Base-by-base conservation (phyloP, 495 filamentous ascomycete genomes). In the Neurospora tetrasperma region DNA sequence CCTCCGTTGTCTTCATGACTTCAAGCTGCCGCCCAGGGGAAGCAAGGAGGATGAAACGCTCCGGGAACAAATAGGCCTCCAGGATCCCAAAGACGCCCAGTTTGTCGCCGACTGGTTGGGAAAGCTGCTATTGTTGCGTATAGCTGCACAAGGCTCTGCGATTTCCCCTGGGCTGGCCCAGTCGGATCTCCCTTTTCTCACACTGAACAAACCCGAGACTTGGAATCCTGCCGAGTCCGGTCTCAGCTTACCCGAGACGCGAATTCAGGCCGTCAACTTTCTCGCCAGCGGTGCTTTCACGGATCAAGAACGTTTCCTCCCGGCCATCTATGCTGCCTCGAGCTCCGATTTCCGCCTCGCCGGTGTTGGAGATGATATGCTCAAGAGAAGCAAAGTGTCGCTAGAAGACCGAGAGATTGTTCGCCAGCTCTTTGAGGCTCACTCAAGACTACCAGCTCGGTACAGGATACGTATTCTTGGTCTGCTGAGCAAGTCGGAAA, bases 211-310 rank as follows among this genome's bases (percentile, higher is more conserved):
- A 70, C 86, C 85, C 23, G 90, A 91, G 42, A 88, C 90, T 9
- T 96, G 92, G 92, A 85, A 88, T 71, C 88, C 89, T 38, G 82
- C 80, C 4, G 78, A 83, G 5, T 86, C 87, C 16, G 92, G 93
- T 0, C 80, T 96, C 70, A 94, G 90, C 79, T 80, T 91, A 31
- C 81, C 85, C 1, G 86, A 90, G 72, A 85, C 81, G 20, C 97
- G 97, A 79, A 87, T 89, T 48, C 86, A 87, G 40, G 89, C 86
- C 31, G 83, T 90, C 41, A 87, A 82, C 69, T 92, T 98, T 73
- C 84, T 99, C 18, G 87, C 91, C 0, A 97, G 92, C 78, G 93
- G 93, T 14, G 91, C 93, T 18, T 98, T 98, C 80, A 87, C 81
- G 1, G 91, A 97, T 76, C 76, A 87, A 3, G 92, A 97, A 76